Evolutionary conservation across 371 early-diverging fungal species (phyloP).

Genomic region (Dipsacomyces acuminosporus): DNA sequence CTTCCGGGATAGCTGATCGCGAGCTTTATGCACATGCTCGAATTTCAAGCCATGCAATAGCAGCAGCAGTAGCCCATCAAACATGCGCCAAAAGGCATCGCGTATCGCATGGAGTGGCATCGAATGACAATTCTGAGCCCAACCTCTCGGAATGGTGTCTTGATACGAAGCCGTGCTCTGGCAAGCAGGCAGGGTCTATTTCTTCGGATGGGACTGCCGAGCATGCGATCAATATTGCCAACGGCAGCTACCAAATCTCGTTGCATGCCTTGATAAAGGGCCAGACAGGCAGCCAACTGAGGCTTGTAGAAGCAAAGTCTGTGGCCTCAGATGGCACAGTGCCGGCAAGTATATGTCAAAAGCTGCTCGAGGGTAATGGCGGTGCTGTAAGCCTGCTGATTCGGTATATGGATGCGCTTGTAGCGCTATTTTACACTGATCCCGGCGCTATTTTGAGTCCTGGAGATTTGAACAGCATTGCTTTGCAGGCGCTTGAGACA

Average conservation of each 20-base stretch:
- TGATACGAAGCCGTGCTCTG: too few relatives aligned
- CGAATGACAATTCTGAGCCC: too few relatives aligned
- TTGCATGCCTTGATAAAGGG: too few relatives aligned
- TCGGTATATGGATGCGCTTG: neutral
- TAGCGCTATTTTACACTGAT: neutral
- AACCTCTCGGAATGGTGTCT: too few relatives aligned
- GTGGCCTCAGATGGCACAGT: neutral
- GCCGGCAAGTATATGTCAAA: neutral
- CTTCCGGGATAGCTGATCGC: neutral
- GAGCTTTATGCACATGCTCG: neutral
- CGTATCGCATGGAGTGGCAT: too few relatives aligned
- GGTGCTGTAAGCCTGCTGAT: neutral
- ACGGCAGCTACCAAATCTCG: too few relatives aligned
- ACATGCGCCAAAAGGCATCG: too few relatives aligned
- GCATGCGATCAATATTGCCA: too few relatives aligned
- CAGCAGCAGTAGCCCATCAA: neutral
- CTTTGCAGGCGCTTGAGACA: conserved; percentile 1
- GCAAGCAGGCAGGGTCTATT: too few relatives aligned
- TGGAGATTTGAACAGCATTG: conserved; percentile 1
- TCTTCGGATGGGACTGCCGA: too few relatives aligned
- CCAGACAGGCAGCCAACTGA: too few relatives aligned
- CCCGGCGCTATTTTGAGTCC: conserved; percentile 4
- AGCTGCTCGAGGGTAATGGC: neutral
- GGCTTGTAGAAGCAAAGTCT: too few relatives aligned
- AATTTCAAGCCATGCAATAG: neutral